Base-by-base conservation (phyloP, 345 rosid genomes). In the Brassica carinata region DNA sequence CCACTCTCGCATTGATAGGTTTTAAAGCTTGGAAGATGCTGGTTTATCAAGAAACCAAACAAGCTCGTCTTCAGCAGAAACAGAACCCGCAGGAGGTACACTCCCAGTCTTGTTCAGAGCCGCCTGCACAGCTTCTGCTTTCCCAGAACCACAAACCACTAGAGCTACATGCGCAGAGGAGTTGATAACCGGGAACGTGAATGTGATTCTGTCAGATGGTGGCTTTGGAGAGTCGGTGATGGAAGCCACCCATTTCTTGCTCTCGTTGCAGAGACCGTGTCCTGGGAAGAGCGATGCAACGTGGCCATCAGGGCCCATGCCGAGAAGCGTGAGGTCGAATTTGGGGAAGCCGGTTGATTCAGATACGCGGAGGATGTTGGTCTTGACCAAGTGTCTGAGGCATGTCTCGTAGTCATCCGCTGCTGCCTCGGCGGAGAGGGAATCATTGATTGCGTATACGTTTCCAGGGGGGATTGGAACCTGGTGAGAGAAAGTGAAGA, bases 261-360 rank as follows among this genome's bases (percentile, higher is more conserved):
- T 87, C 85, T 95, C 98, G 6, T 81, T 83, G 69, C 89, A 71
- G 10, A 95, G 91, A 27, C 84, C 83, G 65, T 95, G 97, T 33
- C 96, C 91, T 0, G 97, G 99, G 82, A 95, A 95, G 2, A 91
- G 77, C 0, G 98, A 93, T 23, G 99, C 99, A 8, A 95, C 85
- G 0, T 91, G 98, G 8, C 97, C 97, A 81, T 94, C 97, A 1
- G 96, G 97, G 0, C 98, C 98, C 91, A 92, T 88, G 27, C 98
- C 97, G 0, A 94, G 85, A 80, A 94, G 96, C 90, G 88, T 85
- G 75, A 92, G 87, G 82, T 95, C 97, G 19, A 95, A 95, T 78
- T 88, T 90, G 0, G 99, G 98, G 48, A 93, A 78, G 72, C 93
- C 96, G 7, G 81, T 88, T 0, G 80, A 58, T 26, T 88, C 64